These are phyloP conservation scores for Gamsiella multidivaricata DNA, from an alignment of 192 early-diverging fungal species.

Conservation along the genomic window DNA sequence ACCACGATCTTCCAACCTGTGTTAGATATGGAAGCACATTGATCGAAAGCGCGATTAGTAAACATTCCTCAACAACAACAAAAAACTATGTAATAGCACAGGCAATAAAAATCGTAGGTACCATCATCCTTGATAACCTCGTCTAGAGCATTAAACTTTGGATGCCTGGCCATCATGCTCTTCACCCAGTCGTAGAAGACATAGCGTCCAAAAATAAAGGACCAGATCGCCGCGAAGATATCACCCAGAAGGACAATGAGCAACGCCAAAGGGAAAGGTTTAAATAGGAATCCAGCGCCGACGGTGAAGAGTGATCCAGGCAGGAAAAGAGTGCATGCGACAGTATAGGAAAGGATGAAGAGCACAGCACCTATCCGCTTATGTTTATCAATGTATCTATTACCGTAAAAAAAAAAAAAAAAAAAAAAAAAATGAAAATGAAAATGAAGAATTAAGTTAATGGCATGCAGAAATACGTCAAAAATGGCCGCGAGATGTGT, in stretches of 20 bases:
- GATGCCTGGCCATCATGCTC: slow-evolving; percentile 50
- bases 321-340: slow-evolving; percentile 43
- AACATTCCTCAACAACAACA: slow-evolving; percentile 1
- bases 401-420: not conserved
- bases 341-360: slow-evolving; percentile 34
- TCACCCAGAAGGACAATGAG: slow-evolving; percentile 50
- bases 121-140: slow-evolving; percentile 60
- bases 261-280: slow-evolving; percentile 50
- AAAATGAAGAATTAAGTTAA: not conserved
- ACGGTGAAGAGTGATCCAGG: slow-evolving; percentile 56
- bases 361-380: slow-evolving; percentile 30
- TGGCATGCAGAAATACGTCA: not conserved
- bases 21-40: slow-evolving; percentile 2
- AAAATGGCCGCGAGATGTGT: too few species aligned
- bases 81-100: not conserved
- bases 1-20: slow-evolving; percentile 64
- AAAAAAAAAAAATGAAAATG: not conserved
- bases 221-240: slow-evolving; percentile 36
- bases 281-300: slow-evolving; percentile 57
- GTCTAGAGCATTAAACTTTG: slow-evolving; percentile 52
- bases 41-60: not conserved
- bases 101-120: slow-evolving; percentile 1
- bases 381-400: slow-evolving; percentile 31
- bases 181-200: slow-evolving; percentile 60
- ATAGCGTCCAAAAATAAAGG: slow-evolving; percentile 59